Conservation (phyloP, 2,329 filamentous ascomycete species). For the Zymoseptoria tritici region DNA sequence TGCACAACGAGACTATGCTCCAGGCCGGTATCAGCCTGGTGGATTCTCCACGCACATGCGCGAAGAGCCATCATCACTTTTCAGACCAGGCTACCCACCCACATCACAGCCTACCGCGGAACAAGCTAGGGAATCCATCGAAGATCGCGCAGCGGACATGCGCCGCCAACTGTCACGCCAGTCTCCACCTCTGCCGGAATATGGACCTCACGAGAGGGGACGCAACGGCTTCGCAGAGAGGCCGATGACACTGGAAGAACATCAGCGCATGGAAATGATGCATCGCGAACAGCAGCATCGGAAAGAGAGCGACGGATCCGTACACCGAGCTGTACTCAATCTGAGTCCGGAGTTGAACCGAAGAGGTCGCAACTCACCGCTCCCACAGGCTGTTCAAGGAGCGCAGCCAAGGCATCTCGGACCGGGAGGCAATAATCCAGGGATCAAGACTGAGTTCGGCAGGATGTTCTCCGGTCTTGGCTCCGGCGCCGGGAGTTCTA, state of each 20-base stretch:
- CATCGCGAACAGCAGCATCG: slow-evolving; percentile 36
- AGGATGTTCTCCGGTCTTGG: slow-evolving; percentile 94
- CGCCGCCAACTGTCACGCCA: slow-evolving; percentile 23
- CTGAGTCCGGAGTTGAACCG: slow-evolving; percentile 67
- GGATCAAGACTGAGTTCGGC: slow-evolving; percentile 91
- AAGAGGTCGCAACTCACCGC: slow-evolving; percentile 74
- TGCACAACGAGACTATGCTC: slow-evolving; percentile 1
- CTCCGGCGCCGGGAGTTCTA: slow-evolving; percentile 53
- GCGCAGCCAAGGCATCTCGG: slow-evolving; percentile 74
- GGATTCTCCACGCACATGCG: slow-evolving; percentile 23
- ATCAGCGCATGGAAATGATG: slow-evolving; percentile 45
- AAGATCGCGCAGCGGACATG: slow-evolving; percentile 20
- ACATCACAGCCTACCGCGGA: slow-evolving; percentile 20
- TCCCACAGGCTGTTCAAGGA: slow-evolving; percentile 90
- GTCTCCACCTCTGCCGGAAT: slow-evolving; percentile 20
- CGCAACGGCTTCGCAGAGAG: slow-evolving; percentile 32
- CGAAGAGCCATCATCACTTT: slow-evolving; percentile 26
- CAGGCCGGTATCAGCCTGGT: slow-evolving; percentile 17
- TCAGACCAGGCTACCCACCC: slow-evolving; percentile 23
- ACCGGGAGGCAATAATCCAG: slow-evolving; percentile 66
- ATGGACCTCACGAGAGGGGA: slow-evolving; percentile 13
- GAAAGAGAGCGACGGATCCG: slow-evolving; percentile 34
- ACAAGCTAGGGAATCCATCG: slow-evolving; percentile 25
- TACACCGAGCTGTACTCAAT: slow-evolving; percentile 58
- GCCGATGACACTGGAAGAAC: slow-evolving; percentile 29